phyloP scores from a whole-genome alignment of 257 asterid genomes.

The Gentiana macrophylla region DNA sequence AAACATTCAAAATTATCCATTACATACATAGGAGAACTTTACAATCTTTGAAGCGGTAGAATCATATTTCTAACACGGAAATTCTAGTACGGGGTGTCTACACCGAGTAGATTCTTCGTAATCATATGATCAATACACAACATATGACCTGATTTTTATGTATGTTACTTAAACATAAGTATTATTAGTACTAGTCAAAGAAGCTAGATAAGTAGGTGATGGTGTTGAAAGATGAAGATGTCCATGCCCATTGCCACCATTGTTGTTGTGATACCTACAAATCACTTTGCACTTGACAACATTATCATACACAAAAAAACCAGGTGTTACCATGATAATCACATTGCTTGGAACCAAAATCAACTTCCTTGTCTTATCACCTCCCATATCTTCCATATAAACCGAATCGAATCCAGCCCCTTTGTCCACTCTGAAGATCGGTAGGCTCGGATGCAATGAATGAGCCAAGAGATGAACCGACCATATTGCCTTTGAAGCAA shows the following conservation, averaged over 20 bases:
- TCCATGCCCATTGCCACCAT: constrained; percentile 15
- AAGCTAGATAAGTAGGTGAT: constrained; percentile 30
- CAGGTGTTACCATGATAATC: constrained; percentile 91
- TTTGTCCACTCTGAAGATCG: constrained; percentile 72
- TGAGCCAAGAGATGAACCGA: constrained; percentile 85
- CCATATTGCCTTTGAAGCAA: constrained; percentile 89
- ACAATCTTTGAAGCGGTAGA: no score
- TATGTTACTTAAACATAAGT: no score
- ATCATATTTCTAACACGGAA: no score
- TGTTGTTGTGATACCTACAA: constrained; percentile 57
- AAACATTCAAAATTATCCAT: no score
- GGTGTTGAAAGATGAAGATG: constrained; percentile 38
- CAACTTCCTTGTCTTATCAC: constrained; percentile 54
- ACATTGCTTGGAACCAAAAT: constrained; percentile 57
- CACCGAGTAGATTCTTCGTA: no score
- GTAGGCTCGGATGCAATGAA: constrained; percentile 72
- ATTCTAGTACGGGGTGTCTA: no score
- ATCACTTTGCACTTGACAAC: constrained; percentile 96
- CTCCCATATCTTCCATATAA: constrained; percentile 96
- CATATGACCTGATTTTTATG: no score
- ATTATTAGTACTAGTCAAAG: no score
- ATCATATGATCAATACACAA: no score
- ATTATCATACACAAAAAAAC: constrained; percentile 80
- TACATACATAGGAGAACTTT: no score
- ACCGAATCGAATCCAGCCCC: constrained; percentile 60